Evolutionary conservation across 1,139 yeast genomes (phyloP).

Genomic region (Pneumocystis murina): DNA sequence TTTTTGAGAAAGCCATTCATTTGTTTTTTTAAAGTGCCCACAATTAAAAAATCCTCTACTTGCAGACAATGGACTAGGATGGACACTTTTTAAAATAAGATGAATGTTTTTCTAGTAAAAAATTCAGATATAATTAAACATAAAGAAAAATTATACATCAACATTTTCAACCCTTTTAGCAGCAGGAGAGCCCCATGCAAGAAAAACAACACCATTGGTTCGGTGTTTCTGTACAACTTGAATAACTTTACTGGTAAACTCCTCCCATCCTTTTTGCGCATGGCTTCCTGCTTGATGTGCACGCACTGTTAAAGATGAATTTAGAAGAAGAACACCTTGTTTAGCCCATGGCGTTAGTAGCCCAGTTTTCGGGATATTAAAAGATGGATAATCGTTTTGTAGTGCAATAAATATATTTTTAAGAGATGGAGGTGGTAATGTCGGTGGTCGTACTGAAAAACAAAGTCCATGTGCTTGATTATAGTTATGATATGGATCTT

Average conservation of each 20-base stretch:
- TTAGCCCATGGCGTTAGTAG: constrained; percentile 59
- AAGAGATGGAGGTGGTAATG: constrained; percentile 79
- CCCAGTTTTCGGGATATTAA: constrained; percentile 23
- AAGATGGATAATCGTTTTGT: constrained; percentile 56
- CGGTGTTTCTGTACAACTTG: constrained; percentile 32
- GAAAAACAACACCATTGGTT: constrained; percentile 46
- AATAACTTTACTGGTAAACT: constrained; percentile 62
- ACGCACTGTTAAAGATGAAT: constrained; percentile 79
- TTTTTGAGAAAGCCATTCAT: constrained; percentile 48
- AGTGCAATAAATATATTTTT: constrained; percentile 75
- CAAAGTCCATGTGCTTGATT: constrained; percentile 97
- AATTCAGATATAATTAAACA: constrained; percentile 13
- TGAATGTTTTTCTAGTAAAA: constrained; percentile 17
- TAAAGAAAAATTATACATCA: constrained; percentile 17
- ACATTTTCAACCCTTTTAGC: constrained; percentile 46
- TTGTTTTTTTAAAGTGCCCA: constrained; percentile 54
- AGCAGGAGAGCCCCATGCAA: constrained; percentile 96
- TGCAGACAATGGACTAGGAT: constrained; percentile 92
- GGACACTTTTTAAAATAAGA: constrained; percentile 55
- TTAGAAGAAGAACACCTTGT: constrained; percentile 76
- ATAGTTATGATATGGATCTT: constrained; percentile 86
- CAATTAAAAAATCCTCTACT: constrained; percentile 66
- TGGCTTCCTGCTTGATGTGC: constrained; percentile 93
- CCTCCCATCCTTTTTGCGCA: constrained; percentile 84
- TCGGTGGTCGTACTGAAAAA: constrained; percentile 74